Conservation (phyloP, 176 grass and related monocot genomes). For the Zoysia pacifica region DNA sequence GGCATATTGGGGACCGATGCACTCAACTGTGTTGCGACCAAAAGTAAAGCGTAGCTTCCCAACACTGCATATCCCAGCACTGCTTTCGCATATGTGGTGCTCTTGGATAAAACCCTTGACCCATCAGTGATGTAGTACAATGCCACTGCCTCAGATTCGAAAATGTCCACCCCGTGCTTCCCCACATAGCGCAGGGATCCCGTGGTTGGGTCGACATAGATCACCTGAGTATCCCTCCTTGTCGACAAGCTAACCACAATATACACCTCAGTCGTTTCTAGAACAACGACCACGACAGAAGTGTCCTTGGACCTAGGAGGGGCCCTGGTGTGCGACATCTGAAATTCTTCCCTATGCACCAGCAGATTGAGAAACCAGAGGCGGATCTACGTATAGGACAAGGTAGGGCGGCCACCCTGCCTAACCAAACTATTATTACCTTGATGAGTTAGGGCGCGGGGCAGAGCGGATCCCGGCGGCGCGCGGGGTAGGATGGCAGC, state of each 20-base stretch:
- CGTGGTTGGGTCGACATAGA: conserved; percentile 88
- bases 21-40: conserved; percentile 75
- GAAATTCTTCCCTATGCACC: background rate
- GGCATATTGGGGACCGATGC: conserved; percentile 62
- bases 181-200: conserved; percentile 61
- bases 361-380: background rate
- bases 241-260: conserved; percentile 79
- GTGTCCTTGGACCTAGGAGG: conserved; percentile 45
- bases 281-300: conserved; percentile 56
- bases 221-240: conserved; percentile 62
- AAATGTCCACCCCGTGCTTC: conserved; percentile 69
- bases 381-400: too few relatives aligned
- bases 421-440: too few relatives aligned
- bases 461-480: too few relatives aligned
- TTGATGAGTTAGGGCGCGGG: too few relatives aligned
- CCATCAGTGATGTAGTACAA: conserved; percentile 76
- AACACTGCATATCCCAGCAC: conserved; percentile 74
- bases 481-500: too few relatives aligned
- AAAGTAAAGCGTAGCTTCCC: conserved; percentile 70
- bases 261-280: conserved; percentile 76
- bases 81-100: conserved; percentile 63
- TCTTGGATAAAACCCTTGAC: conserved; percentile 71
- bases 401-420: too few relatives aligned
- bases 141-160: conserved; percentile 71
- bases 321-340: conserved; percentile 17